Conservation (phyloP, 768 basidiomycete genomes). For the Tricholoma matsutake region DNA sequence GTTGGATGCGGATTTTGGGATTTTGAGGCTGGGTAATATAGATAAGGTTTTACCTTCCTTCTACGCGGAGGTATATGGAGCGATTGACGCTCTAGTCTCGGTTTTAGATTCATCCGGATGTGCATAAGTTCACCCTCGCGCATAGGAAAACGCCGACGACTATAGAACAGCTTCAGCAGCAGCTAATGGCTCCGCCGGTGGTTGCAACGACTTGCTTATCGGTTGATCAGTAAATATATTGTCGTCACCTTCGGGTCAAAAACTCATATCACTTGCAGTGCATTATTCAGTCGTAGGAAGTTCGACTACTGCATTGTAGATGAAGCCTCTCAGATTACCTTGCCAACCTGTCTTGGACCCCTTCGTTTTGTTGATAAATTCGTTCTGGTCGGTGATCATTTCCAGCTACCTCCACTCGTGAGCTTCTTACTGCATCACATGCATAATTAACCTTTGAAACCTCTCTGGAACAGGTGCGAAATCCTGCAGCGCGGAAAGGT, state of each 20-base stretch:
- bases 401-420: slow-evolving; percentile 93
- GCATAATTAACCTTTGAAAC: neutral
- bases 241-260: neutral
- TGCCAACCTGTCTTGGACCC: slow-evolving; percentile 94
- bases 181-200: slow-evolving; percentile 84
- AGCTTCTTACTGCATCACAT: slow-evolving; percentile 13
- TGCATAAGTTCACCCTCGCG: slow-evolving; percentile 67
- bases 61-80: neutral
- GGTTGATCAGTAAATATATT: slow-evolving; percentile 78
- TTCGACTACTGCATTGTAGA: slow-evolving; percentile 99
- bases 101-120: slow-evolving; percentile 76
- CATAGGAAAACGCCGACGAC: slow-evolving; percentile 53
- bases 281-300: slow-evolving; percentile 76
- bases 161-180: slow-evolving; percentile 79
- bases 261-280: slow-evolving; percentile 38
- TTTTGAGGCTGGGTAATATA: slow-evolving; percentile 83
- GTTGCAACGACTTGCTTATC: slow-evolving; percentile 95
- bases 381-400: slow-evolving; percentile 95
- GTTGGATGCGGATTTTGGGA: slow-evolving; percentile 58
- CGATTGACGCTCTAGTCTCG: neutral
- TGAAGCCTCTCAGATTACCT: slow-evolving; percentile 95
- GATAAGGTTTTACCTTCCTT: slow-evolving; percentile 67
- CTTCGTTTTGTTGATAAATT: slow-evolving; percentile 88
- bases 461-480: slow-evolving; percentile 63
- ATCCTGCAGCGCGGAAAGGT: slow-evolving; percentile 70